These are phyloP conservation scores for Lentinula detonsa DNA, from an alignment of 768 basidiomycete genomes.

Conservation along the genomic window DNA sequence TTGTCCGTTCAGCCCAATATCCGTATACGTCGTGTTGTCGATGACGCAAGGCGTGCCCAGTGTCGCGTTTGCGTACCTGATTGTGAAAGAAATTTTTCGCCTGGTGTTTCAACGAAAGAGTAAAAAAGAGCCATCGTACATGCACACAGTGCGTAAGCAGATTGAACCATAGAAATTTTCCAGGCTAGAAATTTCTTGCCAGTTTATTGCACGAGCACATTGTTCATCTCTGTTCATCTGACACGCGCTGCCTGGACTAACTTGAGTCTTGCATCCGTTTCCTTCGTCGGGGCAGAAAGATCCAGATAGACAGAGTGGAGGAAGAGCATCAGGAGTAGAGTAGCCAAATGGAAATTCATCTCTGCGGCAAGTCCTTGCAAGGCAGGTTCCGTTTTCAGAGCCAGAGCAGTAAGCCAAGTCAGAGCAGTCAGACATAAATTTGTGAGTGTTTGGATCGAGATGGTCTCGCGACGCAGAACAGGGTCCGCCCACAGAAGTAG, in stretches of 20 bases:
- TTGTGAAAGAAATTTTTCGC: background rate
- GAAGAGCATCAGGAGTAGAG: constrained; percentile 28
- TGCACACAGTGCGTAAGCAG: constrained; percentile 54
- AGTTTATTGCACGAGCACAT: constrained; percentile 34
- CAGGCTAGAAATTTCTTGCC: constrained; percentile 30
- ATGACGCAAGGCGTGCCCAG: constrained; percentile 44
- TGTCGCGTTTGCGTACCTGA: constrained; percentile 51
- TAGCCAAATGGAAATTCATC: constrained; percentile 60
- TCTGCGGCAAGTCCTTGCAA: constrained; percentile 46
- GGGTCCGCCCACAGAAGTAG: background rate
- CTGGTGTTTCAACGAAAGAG: background rate
- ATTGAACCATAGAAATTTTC: constrained; percentile 48
- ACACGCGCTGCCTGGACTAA: constrained; percentile 39
- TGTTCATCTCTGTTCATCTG: constrained; percentile 62
- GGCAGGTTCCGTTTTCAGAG: constrained; percentile 37
- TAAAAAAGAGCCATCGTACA: constrained; percentile 29
- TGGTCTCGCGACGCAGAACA: constrained; percentile 44
- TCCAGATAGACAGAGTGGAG: constrained; percentile 45
- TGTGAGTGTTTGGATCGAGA: constrained; percentile 48
- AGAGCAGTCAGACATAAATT: constrained; percentile 56
- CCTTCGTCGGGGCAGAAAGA: constrained; percentile 69
- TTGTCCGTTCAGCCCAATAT: constrained; percentile 30
- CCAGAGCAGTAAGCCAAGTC: constrained; percentile 51
- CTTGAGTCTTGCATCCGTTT: constrained; percentile 41
- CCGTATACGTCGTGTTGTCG: constrained; percentile 49